Conservation (phyloP, 441 rosid genomes). For the Sinapis alba region DNA sequence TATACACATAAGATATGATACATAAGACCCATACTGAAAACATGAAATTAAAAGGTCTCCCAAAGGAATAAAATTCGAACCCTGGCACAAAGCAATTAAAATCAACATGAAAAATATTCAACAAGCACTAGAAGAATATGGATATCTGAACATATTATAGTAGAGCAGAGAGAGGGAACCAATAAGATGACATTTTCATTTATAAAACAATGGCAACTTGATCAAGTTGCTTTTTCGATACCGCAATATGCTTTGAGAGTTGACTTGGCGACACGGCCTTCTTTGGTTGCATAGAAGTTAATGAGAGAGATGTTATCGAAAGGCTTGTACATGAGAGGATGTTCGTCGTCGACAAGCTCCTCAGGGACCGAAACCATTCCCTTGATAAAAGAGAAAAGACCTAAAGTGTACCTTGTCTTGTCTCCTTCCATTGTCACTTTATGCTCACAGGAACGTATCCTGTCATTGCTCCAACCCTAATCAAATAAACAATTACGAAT, state of each 20-base stretch:
- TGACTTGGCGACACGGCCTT: conserved; percentile 33
- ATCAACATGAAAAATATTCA: background rate
- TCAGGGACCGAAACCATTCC: conserved; percentile 36
- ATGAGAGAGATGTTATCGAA: conserved; percentile 43
- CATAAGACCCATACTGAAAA: background rate
- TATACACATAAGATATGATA: background rate
- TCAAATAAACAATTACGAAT: background rate
- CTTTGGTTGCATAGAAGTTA: conserved; percentile 39
- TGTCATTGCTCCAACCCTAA: conserved; percentile 54
- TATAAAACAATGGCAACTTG: background rate
- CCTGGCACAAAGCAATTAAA: background rate
- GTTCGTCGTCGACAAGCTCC: conserved; percentile 42
- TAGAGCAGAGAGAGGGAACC: background rate
- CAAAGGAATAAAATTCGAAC: background rate
- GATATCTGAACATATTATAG: background rate
- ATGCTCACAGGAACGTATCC: conserved; percentile 45
- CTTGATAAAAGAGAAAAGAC: conserved; percentile 43
- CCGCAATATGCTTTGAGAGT: conserved; percentile 41
- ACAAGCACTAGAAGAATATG: background rate
- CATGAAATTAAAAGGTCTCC: background rate
- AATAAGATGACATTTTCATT: background rate
- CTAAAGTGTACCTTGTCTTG: conserved; percentile 44
- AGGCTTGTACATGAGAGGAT: conserved; percentile 44
- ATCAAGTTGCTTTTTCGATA: conserved; percentile 4
- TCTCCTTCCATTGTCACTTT: conserved; percentile 44